Base-by-base conservation (phyloP, 768 basidiomycete genomes). In the Steccherinum ochraceum region DNA sequence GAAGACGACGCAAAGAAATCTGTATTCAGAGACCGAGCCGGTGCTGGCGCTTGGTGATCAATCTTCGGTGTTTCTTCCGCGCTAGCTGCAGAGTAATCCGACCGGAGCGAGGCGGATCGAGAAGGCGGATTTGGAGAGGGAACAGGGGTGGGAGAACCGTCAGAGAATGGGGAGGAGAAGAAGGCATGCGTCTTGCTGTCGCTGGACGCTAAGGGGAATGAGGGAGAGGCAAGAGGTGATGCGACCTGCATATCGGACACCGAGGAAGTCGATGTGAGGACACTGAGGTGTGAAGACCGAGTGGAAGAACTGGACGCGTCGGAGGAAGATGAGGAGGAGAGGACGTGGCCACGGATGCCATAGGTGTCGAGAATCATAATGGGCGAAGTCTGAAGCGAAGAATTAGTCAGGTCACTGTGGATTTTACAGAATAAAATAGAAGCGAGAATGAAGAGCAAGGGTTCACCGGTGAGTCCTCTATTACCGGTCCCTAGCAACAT, bases 111-210 rank as follows among this genome's bases (percentile, higher is more conserved):
- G 69, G 77, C 76, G 70, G 71, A 72, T 57, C 40, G 54, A 72
- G 69, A 5, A 70, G 68, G 10, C 69, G 5, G 62, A 47, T 18
- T 39, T n/a, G 48, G 59, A 53, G 24, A 60, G 49, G 20, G 62
- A 54, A 40, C 60, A 50, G 46, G 62, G 40, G 23, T 54, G 54
- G 47, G 46, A 3, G 24, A 59, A 21, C 56, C 48, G 45, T 72
- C 71, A 7, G 71, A 69, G 54, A 73, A 72, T 2, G 72, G 71
- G 3, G 73, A 74, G 40, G 67, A 65, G 50, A 69, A 61, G 45
- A 64, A 63, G 1, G 68, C 66, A 46, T 57, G 51, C 5, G 68
- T 65, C 52, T 69, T 69, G 49, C 55, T 57, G 19, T 57, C 58
- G 24, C 53, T 54, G 4, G 61, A 56, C 13, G 44, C 24, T 16